Evolutionary conservation across 805 yeast genomes (phyloP).

Genomic region (Isabelozyma gotoi): DNA sequence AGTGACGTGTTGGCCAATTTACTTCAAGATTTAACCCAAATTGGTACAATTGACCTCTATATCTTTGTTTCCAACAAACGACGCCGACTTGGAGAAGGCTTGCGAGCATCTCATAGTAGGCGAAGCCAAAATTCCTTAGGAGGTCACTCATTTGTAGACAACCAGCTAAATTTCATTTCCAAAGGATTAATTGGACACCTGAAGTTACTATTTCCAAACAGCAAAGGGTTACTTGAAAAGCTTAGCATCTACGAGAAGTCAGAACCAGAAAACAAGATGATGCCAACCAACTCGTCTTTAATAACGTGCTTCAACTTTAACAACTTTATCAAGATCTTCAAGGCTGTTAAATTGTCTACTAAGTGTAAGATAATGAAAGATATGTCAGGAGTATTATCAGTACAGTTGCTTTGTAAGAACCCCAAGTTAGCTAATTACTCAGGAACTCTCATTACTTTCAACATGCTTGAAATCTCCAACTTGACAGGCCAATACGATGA

Average conservation of each 20-base stretch:
- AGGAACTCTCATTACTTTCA: constrained; percentile 40
- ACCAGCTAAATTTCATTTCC: constrained; percentile 58
- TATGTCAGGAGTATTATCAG: constrained; percentile 30
- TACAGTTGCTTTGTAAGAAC: constrained; percentile 40
- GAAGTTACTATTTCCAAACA: constrained; percentile 65
- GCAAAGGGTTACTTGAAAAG: constrained; percentile 60
- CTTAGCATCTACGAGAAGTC: constrained; percentile 39
- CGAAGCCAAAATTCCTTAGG: background rate
- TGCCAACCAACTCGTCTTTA: constrained; percentile 17
- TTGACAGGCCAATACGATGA: constrained; percentile 10
- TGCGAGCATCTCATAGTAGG: constrained; percentile 2
- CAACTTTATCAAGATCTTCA: constrained; percentile 31
- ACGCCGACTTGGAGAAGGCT: constrained; percentile 3
- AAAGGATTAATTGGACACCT: constrained; percentile 74
- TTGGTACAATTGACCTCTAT: constrained; percentile 35
- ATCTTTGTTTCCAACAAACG: constrained; percentile 26
- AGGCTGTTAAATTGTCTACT: constrained; percentile 36
- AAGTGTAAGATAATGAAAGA: constrained; percentile 42
- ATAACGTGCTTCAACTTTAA: constrained; percentile 31
- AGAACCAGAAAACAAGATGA: constrained; percentile 5
- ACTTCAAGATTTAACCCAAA: constrained; percentile 34
- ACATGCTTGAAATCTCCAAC: constrained; percentile 33
- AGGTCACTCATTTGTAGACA: constrained; percentile 13
- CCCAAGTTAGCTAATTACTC: constrained; percentile 22
- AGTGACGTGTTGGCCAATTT: constrained; percentile 37